Percentiles rank a stretch among this genome's conserved stretches.
Conservation (phyloP, 768 basidiomycete species). For the Pleurotus cornucopiae region DNA sequence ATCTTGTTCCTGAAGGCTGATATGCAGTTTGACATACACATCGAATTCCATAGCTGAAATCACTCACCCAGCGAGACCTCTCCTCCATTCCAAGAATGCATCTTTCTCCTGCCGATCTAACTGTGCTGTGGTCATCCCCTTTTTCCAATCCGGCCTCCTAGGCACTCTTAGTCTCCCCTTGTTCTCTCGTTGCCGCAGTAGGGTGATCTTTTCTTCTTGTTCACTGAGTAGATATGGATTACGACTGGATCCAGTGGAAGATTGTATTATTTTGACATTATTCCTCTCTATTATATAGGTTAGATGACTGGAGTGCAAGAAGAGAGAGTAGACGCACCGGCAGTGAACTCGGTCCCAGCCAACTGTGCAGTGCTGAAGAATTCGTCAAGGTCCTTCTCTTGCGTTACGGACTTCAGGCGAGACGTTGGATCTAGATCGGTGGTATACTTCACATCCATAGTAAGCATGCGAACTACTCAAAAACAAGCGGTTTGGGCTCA, state of each 20-base stretch:
- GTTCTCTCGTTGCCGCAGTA: constrained; percentile 73
- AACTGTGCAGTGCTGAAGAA: constrained; percentile 93
- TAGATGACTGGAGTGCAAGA: not conserved
- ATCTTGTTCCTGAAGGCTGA: constrained; percentile 72
- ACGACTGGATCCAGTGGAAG: constrained; percentile 47
- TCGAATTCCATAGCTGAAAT: not conserved
- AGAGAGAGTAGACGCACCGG: constrained; percentile 50
- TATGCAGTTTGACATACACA: not conserved
- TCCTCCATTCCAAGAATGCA: constrained; percentile 89
- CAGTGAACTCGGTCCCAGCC: constrained; percentile 93
- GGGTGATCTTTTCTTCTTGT: constrained; percentile 73
- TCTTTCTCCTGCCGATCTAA: constrained; percentile 88
- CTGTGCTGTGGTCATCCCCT: constrained; percentile 67
- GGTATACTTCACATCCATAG: constrained; percentile 22
- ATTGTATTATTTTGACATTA: constrained; percentile 75
- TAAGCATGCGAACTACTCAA: not conserved
- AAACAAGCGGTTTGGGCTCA: constrained; percentile 27
- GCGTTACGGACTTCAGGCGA: constrained; percentile 87
- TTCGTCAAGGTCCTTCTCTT: constrained; percentile 93
- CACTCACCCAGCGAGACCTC: constrained; percentile 85
- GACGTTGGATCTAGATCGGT: constrained; percentile 67
- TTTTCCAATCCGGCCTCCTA: constrained; percentile 86
- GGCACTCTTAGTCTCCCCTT: constrained; percentile 80
- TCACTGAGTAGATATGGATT: constrained; percentile 87
- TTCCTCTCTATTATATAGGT: constrained; percentile 52